Percentiles rank a stretch among this genome's conserved stretches.
Evolutionary conservation across 192 early-diverging fungal species (phyloP).

Genomic region (Umbelopsis isabellina): DNA sequence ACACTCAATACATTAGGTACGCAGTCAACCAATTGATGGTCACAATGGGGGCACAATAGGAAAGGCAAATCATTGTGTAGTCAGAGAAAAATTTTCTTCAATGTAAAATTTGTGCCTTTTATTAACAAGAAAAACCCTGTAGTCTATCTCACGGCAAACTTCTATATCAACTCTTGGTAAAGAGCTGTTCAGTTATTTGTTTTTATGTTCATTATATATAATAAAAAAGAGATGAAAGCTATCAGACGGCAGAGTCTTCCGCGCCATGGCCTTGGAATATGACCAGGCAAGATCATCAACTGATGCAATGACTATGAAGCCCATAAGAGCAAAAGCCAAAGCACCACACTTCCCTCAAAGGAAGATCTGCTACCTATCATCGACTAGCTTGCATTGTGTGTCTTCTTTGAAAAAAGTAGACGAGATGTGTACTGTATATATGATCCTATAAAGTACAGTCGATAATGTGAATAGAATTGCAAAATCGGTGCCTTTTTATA

Average conservation of each 20-base stretch:
- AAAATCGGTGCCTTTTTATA: slow-evolving; percentile 1
- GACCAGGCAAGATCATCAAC: slow-evolving; percentile 24
- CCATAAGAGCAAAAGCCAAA: slow-evolving; percentile 17
- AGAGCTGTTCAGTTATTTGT: not conserved
- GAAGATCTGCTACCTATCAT: slow-evolving; percentile 24
- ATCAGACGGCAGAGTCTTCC: slow-evolving; percentile 23
- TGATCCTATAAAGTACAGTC: slow-evolving; percentile 25
- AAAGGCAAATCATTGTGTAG: no score
- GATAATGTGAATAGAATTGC: not conserved
- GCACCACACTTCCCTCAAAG: slow-evolving; percentile 21
- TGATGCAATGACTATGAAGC: slow-evolving; percentile 21
- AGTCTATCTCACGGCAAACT: no score
- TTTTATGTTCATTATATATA: slow-evolving; percentile 9
- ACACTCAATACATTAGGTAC: no score
- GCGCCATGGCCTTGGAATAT: slow-evolving; percentile 23
- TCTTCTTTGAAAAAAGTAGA: slow-evolving; percentile 23
- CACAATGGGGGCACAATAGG: no score
- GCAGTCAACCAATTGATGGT: no score
- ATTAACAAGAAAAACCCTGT: no score
- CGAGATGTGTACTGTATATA: slow-evolving; percentile 23
- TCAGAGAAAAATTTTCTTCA: no score
- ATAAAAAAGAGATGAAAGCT: slow-evolving; percentile 15
- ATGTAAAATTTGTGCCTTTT: no score
- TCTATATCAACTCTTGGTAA: no score
- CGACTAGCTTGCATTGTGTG: slow-evolving; percentile 22